Percentiles rank a stretch among this genome's conserved stretches.
Evolutionary conservation across 2,329 filamentous ascomycete species (phyloP).

Genomic region (Ascosphaera pollenicola): DNA sequence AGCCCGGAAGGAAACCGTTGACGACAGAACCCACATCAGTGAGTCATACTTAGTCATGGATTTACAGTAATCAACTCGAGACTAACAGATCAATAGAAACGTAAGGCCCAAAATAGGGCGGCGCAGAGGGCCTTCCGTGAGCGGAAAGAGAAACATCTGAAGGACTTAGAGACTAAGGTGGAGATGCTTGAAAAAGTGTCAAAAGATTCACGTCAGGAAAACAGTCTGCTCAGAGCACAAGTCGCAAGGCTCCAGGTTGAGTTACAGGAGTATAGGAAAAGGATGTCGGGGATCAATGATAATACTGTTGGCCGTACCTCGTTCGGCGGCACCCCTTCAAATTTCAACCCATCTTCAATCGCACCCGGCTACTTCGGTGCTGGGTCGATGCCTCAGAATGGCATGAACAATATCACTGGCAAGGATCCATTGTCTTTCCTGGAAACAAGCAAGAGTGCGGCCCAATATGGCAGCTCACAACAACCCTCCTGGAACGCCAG

Average conservation of each 20-base stretch:
- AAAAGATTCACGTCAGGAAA: conserved; percentile 65
- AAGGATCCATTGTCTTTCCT: too few species aligned
- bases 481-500: neutral
- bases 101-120: conserved; percentile 82
- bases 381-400: neutral
- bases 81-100: conserved; percentile 16
- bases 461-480: too few species aligned
- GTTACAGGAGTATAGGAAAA: conserved; percentile 76
- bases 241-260: conserved; percentile 72
- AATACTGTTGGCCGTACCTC: conserved; percentile 2
- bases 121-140: conserved; percentile 87
- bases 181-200: conserved; percentile 55
- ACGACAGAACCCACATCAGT: conserved; percentile 92
- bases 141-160: conserved; percentile 62
- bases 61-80: conserved; percentile 7
- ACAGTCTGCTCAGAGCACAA: conserved; percentile 61
- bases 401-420: neutral
- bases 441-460: too few species aligned
- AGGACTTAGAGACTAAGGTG: conserved; percentile 32
- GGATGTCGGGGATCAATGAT: conserved; percentile 41
- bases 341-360: neutral
- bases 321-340: neutral
- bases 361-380: neutral
- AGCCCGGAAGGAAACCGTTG: conserved; percentile 85
- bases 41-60: conserved; percentile 23